These are phyloP conservation scores for Torulaspora globosa DNA, from an alignment of 1,139 yeast species.

Conservation along the genomic window DNA sequence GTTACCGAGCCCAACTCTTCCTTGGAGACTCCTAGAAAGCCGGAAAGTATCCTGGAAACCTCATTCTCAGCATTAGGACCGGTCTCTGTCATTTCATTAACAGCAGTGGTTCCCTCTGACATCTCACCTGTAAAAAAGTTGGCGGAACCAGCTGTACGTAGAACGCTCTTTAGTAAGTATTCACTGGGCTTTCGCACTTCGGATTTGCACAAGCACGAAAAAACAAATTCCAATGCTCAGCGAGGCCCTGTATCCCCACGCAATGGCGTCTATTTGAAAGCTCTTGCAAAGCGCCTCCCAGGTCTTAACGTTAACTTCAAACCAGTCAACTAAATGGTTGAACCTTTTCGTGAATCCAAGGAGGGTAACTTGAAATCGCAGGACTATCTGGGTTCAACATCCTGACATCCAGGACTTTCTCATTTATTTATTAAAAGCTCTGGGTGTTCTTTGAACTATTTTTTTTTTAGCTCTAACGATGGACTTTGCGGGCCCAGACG, in stretches of 20 bases:
- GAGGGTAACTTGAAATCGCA: constrained; percentile 1
- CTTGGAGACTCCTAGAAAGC: constrained; percentile 11
- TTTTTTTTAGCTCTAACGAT: no score
- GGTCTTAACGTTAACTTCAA: neutral
- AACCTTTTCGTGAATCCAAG: neutral
- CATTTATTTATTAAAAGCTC: neutral
- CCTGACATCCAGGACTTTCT: neutral
- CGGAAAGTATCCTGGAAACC: constrained; percentile 1
- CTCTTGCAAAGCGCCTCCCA: neutral
- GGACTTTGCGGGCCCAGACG: neutral
- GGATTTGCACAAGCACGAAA: neutral
- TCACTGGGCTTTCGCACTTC: neutral
- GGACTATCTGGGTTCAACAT: constrained; percentile 4
- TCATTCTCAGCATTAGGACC: neutral
- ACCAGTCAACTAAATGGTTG: no score
- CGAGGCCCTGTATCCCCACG: neutral
- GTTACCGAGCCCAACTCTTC: constrained; percentile 1
- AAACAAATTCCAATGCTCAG: neutral
- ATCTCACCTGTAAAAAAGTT: neutral
- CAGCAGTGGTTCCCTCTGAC: constrained; percentile 4
- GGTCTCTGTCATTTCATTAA: neutral
- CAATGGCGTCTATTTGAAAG: neutral
- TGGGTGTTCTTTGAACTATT: constrained; percentile 3
- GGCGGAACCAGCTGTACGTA: neutral
- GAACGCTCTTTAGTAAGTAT: neutral